A percentile compares a stretch with the other conserved stretches of the same genome.
Conservation (phyloP, 331 rosid genomes). For the Arachis monticola region DNA sequence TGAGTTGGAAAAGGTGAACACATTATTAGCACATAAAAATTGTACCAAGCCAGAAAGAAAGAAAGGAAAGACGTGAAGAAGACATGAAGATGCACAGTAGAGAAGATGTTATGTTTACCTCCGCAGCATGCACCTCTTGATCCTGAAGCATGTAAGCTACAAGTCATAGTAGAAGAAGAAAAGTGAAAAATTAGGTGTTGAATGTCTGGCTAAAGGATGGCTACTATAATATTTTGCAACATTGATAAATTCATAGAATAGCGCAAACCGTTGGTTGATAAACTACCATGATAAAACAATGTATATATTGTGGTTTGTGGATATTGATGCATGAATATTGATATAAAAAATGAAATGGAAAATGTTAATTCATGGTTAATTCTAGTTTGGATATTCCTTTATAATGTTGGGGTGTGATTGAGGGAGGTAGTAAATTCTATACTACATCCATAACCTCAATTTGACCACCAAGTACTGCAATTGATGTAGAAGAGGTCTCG, state of each 20-base stretch:
- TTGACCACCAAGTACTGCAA: constrained; percentile 18
- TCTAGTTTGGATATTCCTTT: constrained; percentile 8
- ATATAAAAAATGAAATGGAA: constrained; percentile 18
- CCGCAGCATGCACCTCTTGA: constrained; percentile 95
- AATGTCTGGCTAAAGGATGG: constrained; percentile 10
- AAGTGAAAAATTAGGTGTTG: neutral
- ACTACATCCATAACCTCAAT: constrained; percentile 22
- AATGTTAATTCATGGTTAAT: constrained; percentile 6
- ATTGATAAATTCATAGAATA: constrained; percentile 20
- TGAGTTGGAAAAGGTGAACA: constrained; percentile 49
- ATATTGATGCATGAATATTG: neutral
- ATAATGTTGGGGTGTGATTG: constrained; percentile 27
- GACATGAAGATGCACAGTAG: constrained; percentile 27
- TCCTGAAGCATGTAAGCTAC: constrained; percentile 85
- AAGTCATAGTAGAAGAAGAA: constrained; percentile 27
- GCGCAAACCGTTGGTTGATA: neutral
- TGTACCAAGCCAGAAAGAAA: constrained; percentile 8
- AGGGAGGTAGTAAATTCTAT: constrained; percentile 34
- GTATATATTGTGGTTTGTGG: neutral
- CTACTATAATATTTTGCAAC: constrained; percentile 1
- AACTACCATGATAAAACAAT: neutral
- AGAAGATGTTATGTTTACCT: constrained; percentile 54
- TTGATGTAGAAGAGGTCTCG: constrained; percentile 38
- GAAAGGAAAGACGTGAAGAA: constrained; percentile 2
- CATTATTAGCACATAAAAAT: constrained; percentile 19